phyloP scores from a whole-genome alignment of 1,284 basidiomycete genomes.

The Somion occarium region DNA sequence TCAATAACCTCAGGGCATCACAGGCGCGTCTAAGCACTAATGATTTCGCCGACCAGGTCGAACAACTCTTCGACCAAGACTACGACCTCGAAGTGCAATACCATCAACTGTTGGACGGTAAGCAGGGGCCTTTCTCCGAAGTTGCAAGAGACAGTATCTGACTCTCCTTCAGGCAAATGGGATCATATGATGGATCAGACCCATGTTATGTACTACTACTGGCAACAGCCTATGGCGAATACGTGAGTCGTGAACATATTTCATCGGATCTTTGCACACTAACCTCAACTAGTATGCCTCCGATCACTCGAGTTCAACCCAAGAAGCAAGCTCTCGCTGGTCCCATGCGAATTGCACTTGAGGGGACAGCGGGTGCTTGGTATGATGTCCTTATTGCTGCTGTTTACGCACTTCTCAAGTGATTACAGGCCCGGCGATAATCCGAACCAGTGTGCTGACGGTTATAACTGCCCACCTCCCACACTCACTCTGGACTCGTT shows the following conservation, averaged over 20 bases:
- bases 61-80: conserved; percentile 53
- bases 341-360: conserved; percentile 56
- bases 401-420: background rate
- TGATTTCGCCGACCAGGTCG: conserved; percentile 47
- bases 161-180: conserved; percentile 45
- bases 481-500: conserved; percentile 50
- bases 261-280: background rate
- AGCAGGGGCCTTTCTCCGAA: no score
- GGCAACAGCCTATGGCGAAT: conserved; percentile 66
- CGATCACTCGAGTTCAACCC: conserved; percentile 48
- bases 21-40: conserved; percentile 65
- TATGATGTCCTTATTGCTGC: conserved; percentile 21
- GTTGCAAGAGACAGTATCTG: no score
- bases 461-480: conserved; percentile 49
- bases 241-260: conserved; percentile 39
- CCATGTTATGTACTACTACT: conserved; percentile 61
- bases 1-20: conserved; percentile 58
- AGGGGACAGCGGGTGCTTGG: conserved; percentile 58
- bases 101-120: conserved; percentile 51
- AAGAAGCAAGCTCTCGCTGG: conserved; percentile 55
- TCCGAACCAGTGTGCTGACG: conserved; percentile 44
- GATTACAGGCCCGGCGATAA: conserved; percentile 56
- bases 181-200: conserved; percentile 65
- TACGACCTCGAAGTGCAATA: conserved; percentile 57
- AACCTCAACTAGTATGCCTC: conserved; percentile 42